phyloP scores from a whole-genome alignment of 345 rosid genomes.

The Euphorbia pulcherrima region DNA sequence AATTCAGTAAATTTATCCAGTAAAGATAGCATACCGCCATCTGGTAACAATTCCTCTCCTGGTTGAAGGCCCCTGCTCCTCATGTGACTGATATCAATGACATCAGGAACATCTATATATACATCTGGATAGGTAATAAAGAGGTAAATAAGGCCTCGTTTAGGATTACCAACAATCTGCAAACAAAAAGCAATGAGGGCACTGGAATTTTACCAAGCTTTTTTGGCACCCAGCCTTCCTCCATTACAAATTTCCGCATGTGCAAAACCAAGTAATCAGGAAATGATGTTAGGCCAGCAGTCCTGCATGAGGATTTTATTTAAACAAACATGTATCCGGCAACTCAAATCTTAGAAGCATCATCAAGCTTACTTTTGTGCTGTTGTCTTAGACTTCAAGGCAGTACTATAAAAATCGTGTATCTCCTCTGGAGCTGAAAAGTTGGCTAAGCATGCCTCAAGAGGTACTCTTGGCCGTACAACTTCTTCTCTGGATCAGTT shows the following conservation, averaged over 20 bases:
- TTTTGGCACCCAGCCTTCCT: slow-evolving; percentile 98
- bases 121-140: slow-evolving; percentile 50
- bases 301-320: slow-evolving; percentile 42
- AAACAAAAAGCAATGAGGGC: slow-evolving; percentile 14
- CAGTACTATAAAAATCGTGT: slow-evolving; percentile 81
- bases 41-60: slow-evolving; percentile 88
- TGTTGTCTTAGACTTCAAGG: slow-evolving; percentile 80
- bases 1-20: neutral
- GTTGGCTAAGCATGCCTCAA: slow-evolving; percentile 84
- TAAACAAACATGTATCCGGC: neutral
- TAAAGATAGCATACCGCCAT: slow-evolving; percentile 44
- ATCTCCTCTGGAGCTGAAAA: slow-evolving; percentile 83
- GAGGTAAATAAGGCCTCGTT: slow-evolving; percentile 9
- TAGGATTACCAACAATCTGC: neutral
- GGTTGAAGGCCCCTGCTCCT: slow-evolving; percentile 94
- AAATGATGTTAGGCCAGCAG: slow-evolving; percentile 85
- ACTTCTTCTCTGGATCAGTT: slow-evolving; percentile 69
- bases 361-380: slow-evolving; percentile 67
- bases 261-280: slow-evolving; percentile 96
- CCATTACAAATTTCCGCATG: slow-evolving; percentile 96
- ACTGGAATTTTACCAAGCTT: slow-evolving; percentile 65
- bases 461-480: slow-evolving; percentile 93
- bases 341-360: neutral
- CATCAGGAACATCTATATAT: slow-evolving; percentile 90
- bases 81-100: slow-evolving; percentile 88